Conservation (phyloP, 768 basidiomycete genomes). For the Boletus fagicola region DNA sequence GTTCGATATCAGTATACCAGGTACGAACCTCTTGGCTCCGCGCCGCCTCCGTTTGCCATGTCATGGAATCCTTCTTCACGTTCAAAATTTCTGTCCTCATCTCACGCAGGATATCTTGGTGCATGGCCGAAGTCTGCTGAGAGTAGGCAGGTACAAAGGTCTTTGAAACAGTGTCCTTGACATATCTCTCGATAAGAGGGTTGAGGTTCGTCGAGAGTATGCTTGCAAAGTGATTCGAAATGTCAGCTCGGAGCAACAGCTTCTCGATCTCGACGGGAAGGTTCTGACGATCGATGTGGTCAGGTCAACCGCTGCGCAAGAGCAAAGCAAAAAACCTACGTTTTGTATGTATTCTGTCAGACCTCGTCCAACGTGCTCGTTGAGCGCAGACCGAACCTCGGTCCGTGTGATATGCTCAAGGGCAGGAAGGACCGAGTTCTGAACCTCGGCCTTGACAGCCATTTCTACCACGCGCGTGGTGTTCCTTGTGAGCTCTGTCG, state of each 20-base stretch:
- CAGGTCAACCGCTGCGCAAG: not conserved
- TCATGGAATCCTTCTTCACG: constrained; percentile 75
- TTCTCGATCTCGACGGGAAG: constrained; percentile 80
- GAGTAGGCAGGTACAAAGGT: constrained; percentile 74
- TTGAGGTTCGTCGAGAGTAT: constrained; percentile 69
- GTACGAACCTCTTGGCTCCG: constrained; percentile 71
- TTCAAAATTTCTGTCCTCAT: constrained; percentile 71
- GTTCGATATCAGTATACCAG: not conserved
- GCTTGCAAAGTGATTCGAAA: constrained; percentile 73
- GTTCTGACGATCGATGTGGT: constrained; percentile 42
- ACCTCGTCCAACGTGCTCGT: constrained; percentile 73
- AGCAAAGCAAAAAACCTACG: constrained; percentile 38
- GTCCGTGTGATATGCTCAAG: constrained; percentile 78
- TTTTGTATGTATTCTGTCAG: constrained; percentile 71
- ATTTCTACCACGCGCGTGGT: constrained; percentile 87
- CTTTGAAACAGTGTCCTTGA: constrained; percentile 76
- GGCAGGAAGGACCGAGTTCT: constrained; percentile 78
- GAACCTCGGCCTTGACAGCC: constrained; percentile 84
- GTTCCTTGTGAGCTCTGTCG: constrained; percentile 81
- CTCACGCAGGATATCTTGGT: constrained; percentile 77
- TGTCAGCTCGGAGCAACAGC: constrained; percentile 69
- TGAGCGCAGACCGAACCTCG: constrained; percentile 76
- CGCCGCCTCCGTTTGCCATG: constrained; percentile 79
- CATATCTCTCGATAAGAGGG: constrained; percentile 75
- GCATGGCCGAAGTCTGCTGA: constrained; percentile 70